Evolutionary conservation across 768 basidiomycete species (phyloP).

Genomic region (Pleurotus platypus): DNA sequence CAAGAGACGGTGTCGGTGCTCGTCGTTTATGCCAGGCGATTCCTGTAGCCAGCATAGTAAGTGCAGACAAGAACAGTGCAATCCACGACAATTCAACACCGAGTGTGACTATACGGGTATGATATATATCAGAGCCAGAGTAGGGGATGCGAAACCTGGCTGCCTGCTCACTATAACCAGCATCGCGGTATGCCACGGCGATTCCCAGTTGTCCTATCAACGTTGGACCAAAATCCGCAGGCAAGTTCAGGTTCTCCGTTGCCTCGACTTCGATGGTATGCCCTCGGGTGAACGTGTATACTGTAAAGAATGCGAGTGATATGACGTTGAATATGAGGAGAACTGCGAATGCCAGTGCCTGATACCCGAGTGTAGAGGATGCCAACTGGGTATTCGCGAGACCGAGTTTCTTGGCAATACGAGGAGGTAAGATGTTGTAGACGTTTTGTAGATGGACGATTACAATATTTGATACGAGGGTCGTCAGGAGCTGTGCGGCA

Average conservation of each 20-base stretch:
- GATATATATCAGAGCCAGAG: too few relatives aligned
- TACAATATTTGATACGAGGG: conserved; percentile 8
- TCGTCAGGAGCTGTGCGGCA: conserved; percentile 10
- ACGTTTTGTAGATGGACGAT: conserved; percentile 14
- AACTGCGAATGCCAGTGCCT: conserved; percentile 8
- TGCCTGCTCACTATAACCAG: conserved; percentile 10
- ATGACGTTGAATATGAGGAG: conserved; percentile 4
- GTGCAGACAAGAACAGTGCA: not conserved
- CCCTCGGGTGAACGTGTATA: conserved; percentile 10
- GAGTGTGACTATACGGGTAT: not conserved
- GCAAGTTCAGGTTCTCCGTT: conserved; percentile 1
- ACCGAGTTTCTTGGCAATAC: conserved; percentile 9
- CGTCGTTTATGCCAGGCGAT: not conserved
- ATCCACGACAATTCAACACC: not conserved
- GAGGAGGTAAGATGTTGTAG: conserved; percentile 11
- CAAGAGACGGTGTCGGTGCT: too few relatives aligned
- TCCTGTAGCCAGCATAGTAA: not conserved
- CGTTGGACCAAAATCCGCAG: not conserved
- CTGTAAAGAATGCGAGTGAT: conserved; percentile 10
- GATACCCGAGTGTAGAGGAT: conserved; percentile 10
- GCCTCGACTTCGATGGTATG: conserved; percentile 7
- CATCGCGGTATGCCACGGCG: conserved; percentile 10
- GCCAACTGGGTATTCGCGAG: conserved; percentile 5
- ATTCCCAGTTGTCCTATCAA: conserved; percentile 11
- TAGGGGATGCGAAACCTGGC: too few relatives aligned